Evolutionary conservation across 2,329 filamentous ascomycete species (phyloP).

Genomic region (Stenocarpella maydis): DNA sequence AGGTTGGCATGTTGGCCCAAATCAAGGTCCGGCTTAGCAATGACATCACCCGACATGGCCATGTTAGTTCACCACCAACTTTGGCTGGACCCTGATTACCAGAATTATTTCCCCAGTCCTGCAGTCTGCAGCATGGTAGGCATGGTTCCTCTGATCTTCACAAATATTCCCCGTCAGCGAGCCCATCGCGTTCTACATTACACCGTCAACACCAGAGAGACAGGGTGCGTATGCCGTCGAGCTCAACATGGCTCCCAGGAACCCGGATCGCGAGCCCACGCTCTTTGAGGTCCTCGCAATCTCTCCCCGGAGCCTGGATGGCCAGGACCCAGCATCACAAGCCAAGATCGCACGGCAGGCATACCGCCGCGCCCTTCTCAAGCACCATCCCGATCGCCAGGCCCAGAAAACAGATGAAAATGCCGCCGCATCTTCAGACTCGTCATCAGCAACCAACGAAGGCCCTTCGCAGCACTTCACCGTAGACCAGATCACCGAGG

Average conservation of each 20-base stretch:
- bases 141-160: neutral
- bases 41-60: conserved; percentile 18
- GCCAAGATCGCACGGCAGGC: conserved; percentile 50
- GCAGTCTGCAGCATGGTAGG: neutral
- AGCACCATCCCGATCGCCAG: conserved; percentile 55
- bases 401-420: conserved; percentile 31
- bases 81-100: neutral
- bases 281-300: conserved; percentile 57
- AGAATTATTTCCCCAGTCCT: neutral
- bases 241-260: neutral
- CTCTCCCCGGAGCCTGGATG: conserved; percentile 47
- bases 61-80: neutral
- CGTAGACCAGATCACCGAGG: conserved; percentile 30
- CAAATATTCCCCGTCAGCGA: neutral
- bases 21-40: conserved; percentile 4
- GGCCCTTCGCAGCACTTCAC: conserved; percentile 21
- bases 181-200: neutral
- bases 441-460: neutral
- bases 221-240: no score
- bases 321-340: conserved; percentile 45
- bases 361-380: conserved; percentile 56
- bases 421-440: neutral
- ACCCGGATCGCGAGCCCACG: conserved; percentile 43
- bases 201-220: neutral
- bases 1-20: neutral